Percentiles rank a stretch among this genome's conserved stretches.
Evolutionary conservation across 2,329 filamentous ascomycete species (phyloP).

Genomic region (Simplicillium sp.): DNA sequence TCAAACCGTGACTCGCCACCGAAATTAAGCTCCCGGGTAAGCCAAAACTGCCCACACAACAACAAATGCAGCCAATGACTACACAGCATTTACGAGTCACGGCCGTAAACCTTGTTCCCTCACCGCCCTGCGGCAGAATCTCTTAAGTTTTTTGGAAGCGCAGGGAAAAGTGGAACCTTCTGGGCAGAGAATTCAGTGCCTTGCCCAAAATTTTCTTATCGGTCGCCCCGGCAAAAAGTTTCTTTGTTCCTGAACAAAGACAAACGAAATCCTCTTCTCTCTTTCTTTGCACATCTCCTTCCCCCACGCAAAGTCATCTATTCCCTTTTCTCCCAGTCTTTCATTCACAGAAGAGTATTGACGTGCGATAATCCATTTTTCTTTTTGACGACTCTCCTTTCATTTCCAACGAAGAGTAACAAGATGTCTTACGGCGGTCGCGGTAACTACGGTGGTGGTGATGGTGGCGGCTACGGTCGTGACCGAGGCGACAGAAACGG

Average conservation of each 20-base stretch:
- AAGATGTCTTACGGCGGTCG: conserved; percentile 38
- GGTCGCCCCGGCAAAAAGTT: not conserved
- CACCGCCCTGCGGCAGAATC: no score
- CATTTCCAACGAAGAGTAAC: conserved; percentile 10
- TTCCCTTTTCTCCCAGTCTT: conserved; percentile 2
- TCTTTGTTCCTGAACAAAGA: not conserved
- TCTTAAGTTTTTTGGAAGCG: no score
- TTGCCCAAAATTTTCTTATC: no score
- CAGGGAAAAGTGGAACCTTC: no score
- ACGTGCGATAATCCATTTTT: not conserved
- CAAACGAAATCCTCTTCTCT: not conserved
- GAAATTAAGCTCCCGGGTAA: no score
- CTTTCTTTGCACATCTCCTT: not conserved
- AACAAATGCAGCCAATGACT: no score
- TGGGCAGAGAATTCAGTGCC: no score
- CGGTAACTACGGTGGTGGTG: conserved; percentile 17
- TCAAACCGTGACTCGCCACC: no score
- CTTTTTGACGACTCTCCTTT: conserved; percentile 3
- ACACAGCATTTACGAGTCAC: no score
- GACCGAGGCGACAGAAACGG: conserved; percentile 24
- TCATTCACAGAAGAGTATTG: conserved; percentile 2
- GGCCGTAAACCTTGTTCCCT: no score
- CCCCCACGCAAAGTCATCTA: not conserved
- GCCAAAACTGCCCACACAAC: no score
- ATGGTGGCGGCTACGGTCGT: conserved; percentile 29